Base-by-base conservation (phyloP, 768 basidiomycete genomes). In the Floccularia luteovirens region DNA sequence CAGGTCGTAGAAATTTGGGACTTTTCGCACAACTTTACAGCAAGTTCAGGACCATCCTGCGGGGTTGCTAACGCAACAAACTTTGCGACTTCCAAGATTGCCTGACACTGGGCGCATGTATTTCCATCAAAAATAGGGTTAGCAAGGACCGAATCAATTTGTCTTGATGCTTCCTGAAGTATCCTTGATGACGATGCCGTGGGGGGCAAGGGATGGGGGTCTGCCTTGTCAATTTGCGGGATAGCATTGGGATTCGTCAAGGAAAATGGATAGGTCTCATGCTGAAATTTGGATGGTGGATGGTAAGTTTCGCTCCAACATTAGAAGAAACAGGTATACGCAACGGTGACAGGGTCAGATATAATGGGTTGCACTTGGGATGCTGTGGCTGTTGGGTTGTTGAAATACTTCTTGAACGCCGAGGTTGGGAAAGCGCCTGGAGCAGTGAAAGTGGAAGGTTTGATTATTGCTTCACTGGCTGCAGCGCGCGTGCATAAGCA, bases 281-380 rank as follows among this genome's bases (percentile, higher is more conserved):
- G 72, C 81, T 83, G 36, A 39, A 30, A 41, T 32, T 14, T 19
- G 14, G 31, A 7, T 11, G 22, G 30, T n/a, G 20, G 10, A 11
- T 8, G n/a, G 24, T 13, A 14, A 14, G 11, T 2, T 35, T n/a
- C 5, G n/a, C n/a, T n/a, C n/a, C n/a, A n/a, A n/a, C n/a, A n/a
- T n/a, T 25, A 37, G 20, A 25, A 37, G 21, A 7, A 41, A 36
- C 16, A 8, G 24, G 25, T 14, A 43, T 34, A 52, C 51, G 44
- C 41, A 38, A 83, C 84, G 20, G 71, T 70, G 23, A 85, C 72
- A 6, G 82, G 79, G 53, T 88, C 84, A 11, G 82, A 74, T 25
- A 88, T 71, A 43, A 85, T 69, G n/a, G 84, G 85, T 58, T 88
- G 85, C 3, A 77, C 77, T 53, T 88, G 85, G 1, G 69, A 75